A percentile compares a stretch with the other conserved stretches of the same genome.
Evolutionary conservation across 2,329 filamentous ascomycete species (phyloP).

Genomic region (Xylaria sp.): DNA sequence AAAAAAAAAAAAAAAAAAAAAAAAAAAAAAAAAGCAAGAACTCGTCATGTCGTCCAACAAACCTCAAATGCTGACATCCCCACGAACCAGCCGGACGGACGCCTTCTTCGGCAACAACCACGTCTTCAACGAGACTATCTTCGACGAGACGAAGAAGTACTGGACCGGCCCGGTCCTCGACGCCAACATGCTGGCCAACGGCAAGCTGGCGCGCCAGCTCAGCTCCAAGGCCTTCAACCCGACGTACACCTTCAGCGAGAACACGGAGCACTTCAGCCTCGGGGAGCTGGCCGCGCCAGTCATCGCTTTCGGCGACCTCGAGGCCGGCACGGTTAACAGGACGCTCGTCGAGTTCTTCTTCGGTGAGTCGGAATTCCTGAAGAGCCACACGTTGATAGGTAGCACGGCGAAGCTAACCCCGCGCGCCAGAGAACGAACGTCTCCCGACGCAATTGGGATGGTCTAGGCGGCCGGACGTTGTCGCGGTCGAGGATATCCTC

Average conservation of each 20-base stretch:
- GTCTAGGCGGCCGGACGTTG: slow-evolving; percentile 24
- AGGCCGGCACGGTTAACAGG: slow-evolving; percentile 43
- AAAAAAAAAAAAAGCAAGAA: too few species aligned
- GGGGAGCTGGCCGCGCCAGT: slow-evolving; percentile 55
- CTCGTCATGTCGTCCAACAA: neutral
- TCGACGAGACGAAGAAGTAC: slow-evolving; percentile 48
- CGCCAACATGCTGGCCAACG: slow-evolving; percentile 45
- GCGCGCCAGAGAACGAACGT: slow-evolving; percentile 44
- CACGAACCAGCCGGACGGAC: slow-evolving; percentile 45
- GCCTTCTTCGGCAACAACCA: slow-evolving; percentile 54
- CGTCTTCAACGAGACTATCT: slow-evolving; percentile 55
- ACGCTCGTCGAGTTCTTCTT: slow-evolving; percentile 50
- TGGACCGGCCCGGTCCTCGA: slow-evolving; percentile 48
- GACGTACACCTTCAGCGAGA: slow-evolving; percentile 48
- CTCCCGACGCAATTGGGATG: slow-evolving; percentile 46
- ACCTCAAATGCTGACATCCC: neutral
- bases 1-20: too few species aligned
- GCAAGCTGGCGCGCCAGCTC: slow-evolving; percentile 17
- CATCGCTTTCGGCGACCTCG: slow-evolving; percentile 51
- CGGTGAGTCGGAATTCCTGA: slow-evolving; percentile 35
- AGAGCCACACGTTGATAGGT: neutral
- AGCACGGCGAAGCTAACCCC: too few species aligned
- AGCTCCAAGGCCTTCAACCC: slow-evolving; percentile 40
- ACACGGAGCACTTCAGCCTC: slow-evolving; percentile 48
- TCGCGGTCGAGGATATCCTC: too few species aligned